A percentile compares a stretch with the other conserved stretches of the same genome.
Evolutionary conservation across 441 rosid species (phyloP).

Genomic region (Adansonia grandidieri): DNA sequence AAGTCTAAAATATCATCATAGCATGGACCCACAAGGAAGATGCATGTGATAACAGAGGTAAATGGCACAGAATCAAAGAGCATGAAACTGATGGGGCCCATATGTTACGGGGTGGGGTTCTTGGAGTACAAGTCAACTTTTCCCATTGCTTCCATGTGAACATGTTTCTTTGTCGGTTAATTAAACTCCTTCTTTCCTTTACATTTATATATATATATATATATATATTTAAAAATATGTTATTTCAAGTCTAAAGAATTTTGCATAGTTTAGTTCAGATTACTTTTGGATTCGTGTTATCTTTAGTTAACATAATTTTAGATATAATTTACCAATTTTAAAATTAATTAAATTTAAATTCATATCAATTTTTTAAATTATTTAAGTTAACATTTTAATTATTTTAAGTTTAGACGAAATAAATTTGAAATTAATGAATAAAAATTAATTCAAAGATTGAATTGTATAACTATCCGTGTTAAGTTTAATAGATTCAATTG

Average conservation of each 20-base stretch:
- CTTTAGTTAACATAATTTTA: too few species aligned
- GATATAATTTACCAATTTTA: too few species aligned
- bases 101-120: constrained; percentile 28
- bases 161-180: constrained; percentile 20
- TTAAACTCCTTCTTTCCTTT: neutral
- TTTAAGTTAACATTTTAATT: too few species aligned
- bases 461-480: too few species aligned
- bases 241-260: neutral
- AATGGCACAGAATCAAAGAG: neutral
- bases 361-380: too few species aligned
- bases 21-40: neutral
- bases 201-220: neutral
- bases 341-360: too few species aligned
- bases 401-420: too few species aligned
- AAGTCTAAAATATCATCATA: neutral
- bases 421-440: too few species aligned
- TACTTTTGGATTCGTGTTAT: too few species aligned
- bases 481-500: too few species aligned
- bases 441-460: too few species aligned
- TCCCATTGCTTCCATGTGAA: constrained; percentile 15
- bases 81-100: constrained; percentile 29
- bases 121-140: constrained; percentile 38
- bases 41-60: constrained; percentile 1
- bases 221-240: neutral
- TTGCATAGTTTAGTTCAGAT: neutral